A percentile compares a stretch with the other conserved stretches of the same genome.
Conservation (phyloP, 352 stramenopile genomes). For the Pythium phragmitis region DNA sequence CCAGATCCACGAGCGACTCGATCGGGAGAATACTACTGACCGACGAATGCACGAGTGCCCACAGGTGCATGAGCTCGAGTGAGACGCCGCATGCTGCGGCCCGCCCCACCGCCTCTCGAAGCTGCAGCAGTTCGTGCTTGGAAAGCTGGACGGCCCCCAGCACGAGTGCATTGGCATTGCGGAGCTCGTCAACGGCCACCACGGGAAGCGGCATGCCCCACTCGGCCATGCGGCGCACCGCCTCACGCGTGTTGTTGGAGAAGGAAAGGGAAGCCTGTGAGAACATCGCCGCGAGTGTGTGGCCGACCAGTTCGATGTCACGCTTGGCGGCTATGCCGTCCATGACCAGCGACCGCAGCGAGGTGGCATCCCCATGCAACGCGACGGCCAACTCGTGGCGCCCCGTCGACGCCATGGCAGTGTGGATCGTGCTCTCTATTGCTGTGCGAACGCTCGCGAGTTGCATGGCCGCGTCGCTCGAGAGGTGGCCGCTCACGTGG, state of each 20-base stretch:
- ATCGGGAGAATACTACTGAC: slow-evolving; percentile 25
- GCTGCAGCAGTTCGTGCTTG: slow-evolving; percentile 19
- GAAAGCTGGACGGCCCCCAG: slow-evolving; percentile 3
- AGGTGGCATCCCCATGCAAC: slow-evolving; percentile 2
- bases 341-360: slow-evolving; percentile 11
- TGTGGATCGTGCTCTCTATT: slow-evolving; percentile 3
- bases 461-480: slow-evolving; percentile 5
- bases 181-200: slow-evolving; percentile 2
- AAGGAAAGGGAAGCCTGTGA: not conserved
- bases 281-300: slow-evolving; percentile 4
- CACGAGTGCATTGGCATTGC: slow-evolving; percentile 3
- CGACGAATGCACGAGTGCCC: slow-evolving; percentile 28
- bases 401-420: not conserved
- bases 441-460: not conserved
- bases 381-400: slow-evolving; percentile 3
- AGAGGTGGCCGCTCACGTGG: not conserved
- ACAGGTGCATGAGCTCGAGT: slow-evolving; percentile 33
- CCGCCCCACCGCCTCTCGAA: slow-evolving; percentile 29
- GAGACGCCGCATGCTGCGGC: slow-evolving; percentile 16
- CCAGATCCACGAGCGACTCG: slow-evolving; percentile 18
- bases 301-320: slow-evolving; percentile 12
- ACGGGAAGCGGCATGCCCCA: slow-evolving; percentile 3
- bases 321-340: slow-evolving; percentile 6
- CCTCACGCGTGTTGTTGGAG: slow-evolving; percentile 8
- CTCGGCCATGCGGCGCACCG: slow-evolving; percentile 14